A percentile compares a stretch with the other conserved stretches of the same genome.
Conservation (phyloP, 2,329 filamentous ascomycete genomes). For the Penicillium sp. region DNA sequence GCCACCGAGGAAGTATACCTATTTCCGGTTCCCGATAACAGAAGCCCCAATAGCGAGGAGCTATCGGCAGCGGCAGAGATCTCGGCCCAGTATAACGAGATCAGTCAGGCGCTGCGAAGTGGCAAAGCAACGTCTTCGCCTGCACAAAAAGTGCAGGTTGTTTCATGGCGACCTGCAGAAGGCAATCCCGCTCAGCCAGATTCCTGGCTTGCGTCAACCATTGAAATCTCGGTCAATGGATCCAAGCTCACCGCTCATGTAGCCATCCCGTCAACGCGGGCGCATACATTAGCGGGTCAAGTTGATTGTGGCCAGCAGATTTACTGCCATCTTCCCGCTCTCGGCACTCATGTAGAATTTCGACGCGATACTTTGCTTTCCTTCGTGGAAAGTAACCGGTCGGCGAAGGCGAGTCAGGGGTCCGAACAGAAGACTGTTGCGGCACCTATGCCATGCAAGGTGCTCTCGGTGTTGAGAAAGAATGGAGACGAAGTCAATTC, state of each 20-base stretch:
- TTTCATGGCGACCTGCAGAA: conserved; percentile 14
- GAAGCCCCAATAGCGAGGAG: neutral
- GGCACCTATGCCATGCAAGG: conserved; percentile 41
- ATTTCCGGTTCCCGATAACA: neutral
- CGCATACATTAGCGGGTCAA: conserved; percentile 7
- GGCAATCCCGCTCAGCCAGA: conserved; percentile 7
- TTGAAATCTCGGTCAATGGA: conserved; percentile 23
- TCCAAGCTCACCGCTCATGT: conserved; percentile 24
- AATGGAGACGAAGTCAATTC: conserved; percentile 32
- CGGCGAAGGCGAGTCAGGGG: conserved; percentile 10
- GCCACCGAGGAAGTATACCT: conserved; percentile 3
- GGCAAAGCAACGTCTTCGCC: neutral
- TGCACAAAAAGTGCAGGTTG: conserved; percentile 8
- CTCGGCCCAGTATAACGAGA: conserved; percentile 21
- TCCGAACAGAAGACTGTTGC: conserved; percentile 19
- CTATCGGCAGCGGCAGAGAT: conserved; percentile 19
- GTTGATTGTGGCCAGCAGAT: conserved; percentile 17
- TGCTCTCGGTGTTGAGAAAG: conserved; percentile 34
- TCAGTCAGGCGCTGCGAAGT: conserved; percentile 20
- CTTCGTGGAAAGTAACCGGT: conserved; percentile 28
- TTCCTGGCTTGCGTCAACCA: conserved; percentile 11
- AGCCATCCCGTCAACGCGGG: conserved; percentile 11
- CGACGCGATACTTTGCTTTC: conserved; percentile 29
- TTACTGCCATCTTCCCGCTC: conserved; percentile 30
- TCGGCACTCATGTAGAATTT: conserved; percentile 33